Evolutionary conservation across 2,329 filamentous ascomycete genomes (phyloP), one percentile per base, ranked within the genome.

Genomic region (Penicillium aurantiogriseum): DNA sequence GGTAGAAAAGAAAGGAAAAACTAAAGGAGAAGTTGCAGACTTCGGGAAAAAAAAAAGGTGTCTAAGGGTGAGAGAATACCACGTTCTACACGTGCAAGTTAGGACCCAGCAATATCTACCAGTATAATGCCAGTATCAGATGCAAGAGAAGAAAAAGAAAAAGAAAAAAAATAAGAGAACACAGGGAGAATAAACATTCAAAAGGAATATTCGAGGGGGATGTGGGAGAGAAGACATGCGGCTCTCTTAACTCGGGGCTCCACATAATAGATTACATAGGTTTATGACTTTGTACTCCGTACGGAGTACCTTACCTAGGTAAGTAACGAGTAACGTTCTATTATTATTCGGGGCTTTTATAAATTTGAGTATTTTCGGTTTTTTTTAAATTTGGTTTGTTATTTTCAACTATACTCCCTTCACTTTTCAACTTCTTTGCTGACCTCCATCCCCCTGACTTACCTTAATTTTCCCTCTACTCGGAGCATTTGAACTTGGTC

Each of bases 401-500:
- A 25, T 43, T 43, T 17, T 25, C 40, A 8, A 9, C 21, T 42
- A 42, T 43, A 43, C 23, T 21, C 21, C 21, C 21, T n/a, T 43
- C 23, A 43, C 13, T 27, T n/a, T 27, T 29, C 9, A 44, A 29
- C 42, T 45, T 36, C 38, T 33, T 11, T 5, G 11, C 19, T 48
- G 23, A 50, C 21, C 21, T 21, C 39, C 10, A n/a, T 25, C 9
- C 39, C 49, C 38, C 35, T 33, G 31, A 47, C 13, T 31, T 21
- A 13, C 23, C 23, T 21, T 19, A 23, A 23, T 35, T 33, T 33
- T 4, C 29, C 5, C 33, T 25, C 17, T 29, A 21, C 4, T 47
- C 51, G 51, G 51, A 53, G 51, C 33, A 47, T 53, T 53, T 53
- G 33, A 53, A 48, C 43, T 6, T 47, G 51, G 42, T 53, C 42